phyloP scores from a whole-genome alignment of 2,329 filamentous ascomycete genomes.

The Arachnopeziza araneosa region DNA sequence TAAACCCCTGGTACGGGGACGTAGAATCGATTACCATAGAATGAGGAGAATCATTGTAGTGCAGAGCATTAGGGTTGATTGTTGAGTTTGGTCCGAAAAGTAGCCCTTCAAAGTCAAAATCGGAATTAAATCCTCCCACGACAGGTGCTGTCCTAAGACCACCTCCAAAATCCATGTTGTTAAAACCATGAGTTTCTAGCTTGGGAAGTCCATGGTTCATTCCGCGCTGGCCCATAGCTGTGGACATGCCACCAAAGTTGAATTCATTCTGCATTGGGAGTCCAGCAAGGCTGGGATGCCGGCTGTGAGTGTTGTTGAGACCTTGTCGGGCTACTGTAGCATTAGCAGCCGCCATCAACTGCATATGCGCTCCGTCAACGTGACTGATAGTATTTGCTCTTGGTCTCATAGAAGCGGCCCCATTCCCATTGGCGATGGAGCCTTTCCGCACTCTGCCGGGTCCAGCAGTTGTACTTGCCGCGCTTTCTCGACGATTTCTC shows the following conservation, averaged over 20 bases:
- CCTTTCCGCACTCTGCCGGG: conserved; percentile 83
- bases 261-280: conserved; percentile 57
- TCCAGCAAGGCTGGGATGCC: conserved; percentile 69
- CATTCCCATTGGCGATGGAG: conserved; percentile 63
- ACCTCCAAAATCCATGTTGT: conserved; percentile 56
- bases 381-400: conserved; percentile 96
- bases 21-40: conserved; percentile 57
- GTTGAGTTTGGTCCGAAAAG: conserved; percentile 67
- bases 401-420: conserved; percentile 65
- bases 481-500: conserved; percentile 84
- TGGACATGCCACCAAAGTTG: conserved; percentile 68
- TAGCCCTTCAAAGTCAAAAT: conserved; percentile 65
- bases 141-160: conserved; percentile 75
- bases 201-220: conserved; percentile 68
- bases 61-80: conserved; percentile 68
- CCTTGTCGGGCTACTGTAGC: conserved; percentile 38
- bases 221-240: conserved; percentile 60
- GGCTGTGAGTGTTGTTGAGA: conserved; percentile 52
- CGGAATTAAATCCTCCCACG: conserved; percentile 55
- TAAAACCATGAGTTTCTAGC: conserved; percentile 71
- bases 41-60: conserved; percentile 76
- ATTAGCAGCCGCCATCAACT: conserved; percentile 60
- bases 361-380: conserved; percentile 71
- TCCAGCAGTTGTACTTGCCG: conserved; percentile 61
- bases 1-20: conserved; percentile 54